Conservation (phyloP, 2,329 filamentous ascomycete genomes). For the Exophiala calicioides region DNA sequence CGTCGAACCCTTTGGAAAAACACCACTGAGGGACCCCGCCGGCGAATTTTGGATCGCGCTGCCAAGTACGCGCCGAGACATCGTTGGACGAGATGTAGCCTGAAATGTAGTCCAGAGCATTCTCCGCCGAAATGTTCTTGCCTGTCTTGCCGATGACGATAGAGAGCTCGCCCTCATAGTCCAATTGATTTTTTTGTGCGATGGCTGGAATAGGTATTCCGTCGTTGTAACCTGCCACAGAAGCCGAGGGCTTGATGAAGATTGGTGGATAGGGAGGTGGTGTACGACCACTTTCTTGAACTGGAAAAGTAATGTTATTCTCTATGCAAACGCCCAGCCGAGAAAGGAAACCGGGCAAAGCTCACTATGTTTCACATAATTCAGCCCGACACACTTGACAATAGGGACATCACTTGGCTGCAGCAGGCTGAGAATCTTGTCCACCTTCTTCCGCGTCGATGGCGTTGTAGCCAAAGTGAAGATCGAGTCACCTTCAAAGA, state of each 20-base stretch:
- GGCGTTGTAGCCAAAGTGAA: too few species aligned
- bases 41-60: conserved; percentile 52
- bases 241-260: conserved; percentile 43
- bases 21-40: conserved; percentile 59
- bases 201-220: conserved; percentile 41
- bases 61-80: conserved; percentile 55
- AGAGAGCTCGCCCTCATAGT: conserved; percentile 24
- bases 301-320: too few species aligned
- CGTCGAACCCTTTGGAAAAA: conserved; percentile 61
- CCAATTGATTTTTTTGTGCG: conserved; percentile 40
- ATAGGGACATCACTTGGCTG: too few species aligned
- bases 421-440: too few species aligned
- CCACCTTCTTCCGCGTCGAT: too few species aligned
- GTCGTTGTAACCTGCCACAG: conserved; percentile 31
- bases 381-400: too few species aligned
- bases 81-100: conserved; percentile 60
- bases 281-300: conserved; percentile 42
- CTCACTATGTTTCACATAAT: too few species aligned
- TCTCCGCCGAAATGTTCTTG: conserved; percentile 49
- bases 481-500: too few species aligned
- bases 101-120: conserved; percentile 54
- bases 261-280: conserved; percentile 41
- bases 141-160: conserved; percentile 56
- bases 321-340: too few species aligned
- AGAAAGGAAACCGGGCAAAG: too few species aligned